These are phyloP conservation scores for Aureobasidium uvarum DNA, from an alignment of 2,329 filamentous ascomycete species.

Conservation along the genomic window DNA sequence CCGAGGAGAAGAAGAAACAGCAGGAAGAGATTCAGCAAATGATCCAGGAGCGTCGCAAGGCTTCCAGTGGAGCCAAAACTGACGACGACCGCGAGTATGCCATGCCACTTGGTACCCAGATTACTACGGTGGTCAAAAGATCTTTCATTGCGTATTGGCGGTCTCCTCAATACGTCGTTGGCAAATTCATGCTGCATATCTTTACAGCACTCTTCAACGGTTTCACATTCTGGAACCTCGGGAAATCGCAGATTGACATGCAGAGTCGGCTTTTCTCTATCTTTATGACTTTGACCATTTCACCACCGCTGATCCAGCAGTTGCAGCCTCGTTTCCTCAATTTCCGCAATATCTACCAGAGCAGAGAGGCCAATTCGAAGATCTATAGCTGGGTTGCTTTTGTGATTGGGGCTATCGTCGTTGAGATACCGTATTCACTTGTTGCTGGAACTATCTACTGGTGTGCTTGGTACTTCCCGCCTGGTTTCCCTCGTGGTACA, in stretches of 20 bases:
- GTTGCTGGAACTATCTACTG: constrained; percentile 55
- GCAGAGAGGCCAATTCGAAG: constrained; percentile 71
- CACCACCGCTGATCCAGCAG: constrained; percentile 72
- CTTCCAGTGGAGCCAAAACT: constrained; percentile 44
- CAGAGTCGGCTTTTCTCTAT: constrained; percentile 64
- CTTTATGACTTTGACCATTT: constrained; percentile 75
- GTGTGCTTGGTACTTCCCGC: constrained; percentile 58
- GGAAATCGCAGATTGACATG: constrained; percentile 36
- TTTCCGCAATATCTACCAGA: constrained; percentile 65
- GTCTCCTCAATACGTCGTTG: constrained; percentile 84
- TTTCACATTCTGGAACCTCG: constrained; percentile 59
- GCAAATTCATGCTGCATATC: constrained; percentile 70
- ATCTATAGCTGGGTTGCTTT: constrained; percentile 77
- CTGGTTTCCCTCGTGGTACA: constrained; percentile 42
- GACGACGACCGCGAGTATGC: constrained; percentile 73
- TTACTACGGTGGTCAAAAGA: constrained; percentile 69
- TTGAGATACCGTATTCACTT: constrained; percentile 66
- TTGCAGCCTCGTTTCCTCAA: constrained; percentile 70
- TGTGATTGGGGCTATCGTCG: constrained; percentile 62
- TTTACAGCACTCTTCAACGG: constrained; percentile 88
- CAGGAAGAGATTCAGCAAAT: constrained; percentile 67
- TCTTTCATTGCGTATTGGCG: constrained; percentile 81
- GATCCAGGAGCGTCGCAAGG: constrained; percentile 59
- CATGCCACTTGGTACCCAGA: constrained; percentile 74
- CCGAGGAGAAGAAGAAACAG: constrained; percentile 64